Percentiles rank a stretch among this genome's conserved stretches.
phyloP scores from a whole-genome alignment of 1,284 basidiomycete genomes.

The Cutaneotrichosporon cavernicola region DNA sequence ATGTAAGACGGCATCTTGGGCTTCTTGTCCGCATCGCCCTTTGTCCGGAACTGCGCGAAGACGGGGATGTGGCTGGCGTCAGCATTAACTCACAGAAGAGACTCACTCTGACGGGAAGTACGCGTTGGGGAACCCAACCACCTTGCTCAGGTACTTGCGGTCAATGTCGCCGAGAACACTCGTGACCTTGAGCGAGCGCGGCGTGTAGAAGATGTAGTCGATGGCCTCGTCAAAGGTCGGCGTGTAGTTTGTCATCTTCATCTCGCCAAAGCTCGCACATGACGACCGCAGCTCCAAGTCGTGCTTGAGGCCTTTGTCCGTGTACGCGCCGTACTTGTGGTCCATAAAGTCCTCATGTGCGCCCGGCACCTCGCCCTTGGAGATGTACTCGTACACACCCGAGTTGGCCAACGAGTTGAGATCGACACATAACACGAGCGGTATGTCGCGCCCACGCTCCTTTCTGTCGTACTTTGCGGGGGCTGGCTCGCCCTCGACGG shows the following conservation, averaged over 20 bases:
- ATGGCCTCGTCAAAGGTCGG: conserved; percentile 79
- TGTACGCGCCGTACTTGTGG: conserved; percentile 88
- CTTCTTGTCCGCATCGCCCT: conserved; percentile 54
- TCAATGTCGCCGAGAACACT: conserved; percentile 88
- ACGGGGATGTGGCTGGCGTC: conserved; percentile 53
- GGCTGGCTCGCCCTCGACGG: conserved; percentile 25
- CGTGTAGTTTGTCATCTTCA: conserved; percentile 86
- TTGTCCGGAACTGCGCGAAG: conserved; percentile 53
- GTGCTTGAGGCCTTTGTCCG: conserved; percentile 82
- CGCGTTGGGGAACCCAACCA: conserved; percentile 94
- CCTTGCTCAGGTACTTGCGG: conserved; percentile 77
- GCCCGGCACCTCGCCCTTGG: conserved; percentile 66
- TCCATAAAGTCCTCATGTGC: conserved; percentile 91
- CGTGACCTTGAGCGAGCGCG: conserved; percentile 74
- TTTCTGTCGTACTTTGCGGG: conserved; percentile 45
- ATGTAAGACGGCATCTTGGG: conserved; percentile 12
- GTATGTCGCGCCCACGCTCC: conserved; percentile 67
- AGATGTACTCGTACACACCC: conserved; percentile 90
- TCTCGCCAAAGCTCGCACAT: conserved; percentile 67
- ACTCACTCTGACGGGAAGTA: conserved; percentile 95
- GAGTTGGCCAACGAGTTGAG: conserved; percentile 87
- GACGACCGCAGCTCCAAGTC: conserved; percentile 78
- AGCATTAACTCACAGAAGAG: conserved; percentile 22
- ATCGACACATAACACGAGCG: conserved; percentile 87
- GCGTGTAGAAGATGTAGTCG: conserved; percentile 93